These are phyloP conservation scores for Tuctoria greenei DNA, from an alignment of 176 grass and related monocot species.

Conservation along the genomic window DNA sequence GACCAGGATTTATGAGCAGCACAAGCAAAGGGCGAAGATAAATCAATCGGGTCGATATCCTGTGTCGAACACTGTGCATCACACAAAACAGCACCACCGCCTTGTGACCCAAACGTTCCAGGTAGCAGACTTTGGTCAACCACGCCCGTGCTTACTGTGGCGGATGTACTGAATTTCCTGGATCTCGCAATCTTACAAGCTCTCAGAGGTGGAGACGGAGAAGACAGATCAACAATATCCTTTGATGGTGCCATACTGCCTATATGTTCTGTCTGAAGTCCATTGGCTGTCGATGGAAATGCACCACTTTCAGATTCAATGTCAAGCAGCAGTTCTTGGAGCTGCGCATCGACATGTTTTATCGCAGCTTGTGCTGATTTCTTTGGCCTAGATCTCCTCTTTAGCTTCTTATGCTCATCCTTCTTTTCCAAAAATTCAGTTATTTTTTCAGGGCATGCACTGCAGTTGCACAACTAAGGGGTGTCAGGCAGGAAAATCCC, in stretches of 20 bases:
- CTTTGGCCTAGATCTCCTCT: conserved; percentile 59
- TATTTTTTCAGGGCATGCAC: conserved; percentile 88
- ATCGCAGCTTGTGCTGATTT: conserved; percentile 49
- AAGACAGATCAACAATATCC: conserved; percentile 61
- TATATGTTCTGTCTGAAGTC: conserved; percentile 17
- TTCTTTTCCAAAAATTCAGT: conserved; percentile 74
- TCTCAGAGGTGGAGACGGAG: conserved; percentile 54
- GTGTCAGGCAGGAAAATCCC: background rate
- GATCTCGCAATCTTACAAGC: conserved; percentile 48
- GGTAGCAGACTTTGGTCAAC: conserved; percentile 41
- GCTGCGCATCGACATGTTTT: conserved; percentile 54
- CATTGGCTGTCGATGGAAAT: conserved; percentile 15
- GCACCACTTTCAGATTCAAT: conserved; percentile 52
- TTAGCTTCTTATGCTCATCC: conserved; percentile 66
- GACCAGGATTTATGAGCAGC: conserved; percentile 10
- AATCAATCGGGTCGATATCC: background rate
- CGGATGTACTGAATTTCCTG: conserved; percentile 13
- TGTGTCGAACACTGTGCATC: background rate
- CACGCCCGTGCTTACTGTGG: conserved; percentile 16
- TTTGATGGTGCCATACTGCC: background rate
- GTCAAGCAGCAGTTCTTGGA: conserved; percentile 55
- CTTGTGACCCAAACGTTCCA: conserved; percentile 38
- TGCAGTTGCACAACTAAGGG: conserved; percentile 39
- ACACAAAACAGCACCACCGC: background rate
- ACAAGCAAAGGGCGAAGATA: conserved; percentile 22